These are phyloP conservation scores for Yarrowia divulgata DNA, from an alignment of 805 yeast genomes.

Conservation along the genomic window DNA sequence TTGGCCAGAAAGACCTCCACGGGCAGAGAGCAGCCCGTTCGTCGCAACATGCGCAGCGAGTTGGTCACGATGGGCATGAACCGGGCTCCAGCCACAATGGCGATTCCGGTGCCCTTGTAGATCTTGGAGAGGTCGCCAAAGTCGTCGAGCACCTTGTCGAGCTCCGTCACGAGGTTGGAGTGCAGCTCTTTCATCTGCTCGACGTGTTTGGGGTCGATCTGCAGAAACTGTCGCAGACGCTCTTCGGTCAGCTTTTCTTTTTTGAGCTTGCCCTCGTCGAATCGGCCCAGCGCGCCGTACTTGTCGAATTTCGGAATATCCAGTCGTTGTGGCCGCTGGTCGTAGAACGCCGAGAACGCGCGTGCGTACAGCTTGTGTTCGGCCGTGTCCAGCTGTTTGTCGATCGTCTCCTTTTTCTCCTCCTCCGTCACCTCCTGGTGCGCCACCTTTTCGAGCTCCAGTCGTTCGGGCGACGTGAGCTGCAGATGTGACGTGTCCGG, in stretches of 20 bases:
- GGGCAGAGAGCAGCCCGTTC: conserved; percentile 72
- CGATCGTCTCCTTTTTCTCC: conserved; percentile 1
- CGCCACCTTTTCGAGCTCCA: conserved; percentile 15
- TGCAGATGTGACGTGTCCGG: conserved; percentile 16
- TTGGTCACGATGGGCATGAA: conserved; percentile 75
- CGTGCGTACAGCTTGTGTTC: conserved; percentile 34
- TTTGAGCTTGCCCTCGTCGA: conserved; percentile 46
- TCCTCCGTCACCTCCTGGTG: conserved; percentile 6
- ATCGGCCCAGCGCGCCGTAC: conserved; percentile 18
- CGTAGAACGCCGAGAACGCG: conserved; percentile 28
- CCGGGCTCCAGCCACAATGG: conserved; percentile 80
- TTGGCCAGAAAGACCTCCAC: conserved; percentile 83
- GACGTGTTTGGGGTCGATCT: conserved; percentile 56
- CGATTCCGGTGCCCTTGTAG: conserved; percentile 60
- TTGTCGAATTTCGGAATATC: conserved; percentile 17
- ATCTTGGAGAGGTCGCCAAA: conserved; percentile 38
- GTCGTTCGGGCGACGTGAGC: conserved; percentile 13
- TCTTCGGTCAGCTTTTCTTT: conserved; percentile 56
- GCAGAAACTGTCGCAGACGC: conserved; percentile 59
- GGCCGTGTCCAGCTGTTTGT: conserved; percentile 7
- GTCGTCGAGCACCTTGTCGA: conserved; percentile 45
- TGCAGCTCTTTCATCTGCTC: conserved; percentile 59
- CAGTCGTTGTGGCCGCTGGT: conserved; percentile 29
- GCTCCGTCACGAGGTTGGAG: conserved; percentile 53
- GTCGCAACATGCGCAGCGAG: conserved; percentile 69